These are phyloP conservation scores for Rhododendron ferrugineum DNA, from an alignment of 148 eudicot genomes.

Conservation along the genomic window DNA sequence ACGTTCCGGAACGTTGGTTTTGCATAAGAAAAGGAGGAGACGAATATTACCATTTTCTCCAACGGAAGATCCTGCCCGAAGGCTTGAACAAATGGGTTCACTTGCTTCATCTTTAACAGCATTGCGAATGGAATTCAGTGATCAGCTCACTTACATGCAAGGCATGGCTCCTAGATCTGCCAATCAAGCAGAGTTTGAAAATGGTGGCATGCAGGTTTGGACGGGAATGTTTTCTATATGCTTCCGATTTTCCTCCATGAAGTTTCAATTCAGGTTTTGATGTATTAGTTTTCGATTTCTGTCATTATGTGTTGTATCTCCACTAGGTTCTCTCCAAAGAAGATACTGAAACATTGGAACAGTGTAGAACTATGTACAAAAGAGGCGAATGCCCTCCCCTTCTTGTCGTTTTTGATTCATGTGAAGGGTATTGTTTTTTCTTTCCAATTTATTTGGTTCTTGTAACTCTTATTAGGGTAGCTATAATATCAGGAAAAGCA, in stretches of 20 bases:
- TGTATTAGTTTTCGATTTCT: not conserved
- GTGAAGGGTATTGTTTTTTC: constrained; percentile 60
- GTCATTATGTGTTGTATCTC: constrained; percentile 9
- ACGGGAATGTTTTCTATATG: not conserved
- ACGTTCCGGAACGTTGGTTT: constrained; percentile 51
- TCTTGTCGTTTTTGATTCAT: constrained; percentile 57
- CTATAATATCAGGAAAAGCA: not conserved
- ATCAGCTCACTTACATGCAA: constrained; percentile 66
- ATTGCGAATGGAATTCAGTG: constrained; percentile 53
- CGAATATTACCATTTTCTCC: constrained; percentile 65
- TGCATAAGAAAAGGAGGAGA: constrained; percentile 71
- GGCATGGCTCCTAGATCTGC: constrained; percentile 83
- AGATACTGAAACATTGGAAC: constrained; percentile 62
- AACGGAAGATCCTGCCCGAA: constrained; percentile 46
- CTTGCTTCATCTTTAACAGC: constrained; percentile 73
- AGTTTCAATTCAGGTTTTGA: not conserved
- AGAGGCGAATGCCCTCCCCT: constrained; percentile 86
- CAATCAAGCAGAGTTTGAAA: constrained; percentile 65
- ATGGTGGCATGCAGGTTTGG: constrained; percentile 90
- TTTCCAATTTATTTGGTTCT: not conserved
- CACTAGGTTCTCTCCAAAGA: constrained; percentile 72
- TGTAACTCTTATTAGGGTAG: not conserved
- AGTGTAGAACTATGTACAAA: constrained; percentile 59
- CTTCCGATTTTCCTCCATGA: not conserved
- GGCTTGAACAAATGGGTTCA: constrained; percentile 76